Evolutionary conservation across 2,329 filamentous ascomycete genomes (phyloP).

Genomic region (Monosporascus sp.): DNA sequence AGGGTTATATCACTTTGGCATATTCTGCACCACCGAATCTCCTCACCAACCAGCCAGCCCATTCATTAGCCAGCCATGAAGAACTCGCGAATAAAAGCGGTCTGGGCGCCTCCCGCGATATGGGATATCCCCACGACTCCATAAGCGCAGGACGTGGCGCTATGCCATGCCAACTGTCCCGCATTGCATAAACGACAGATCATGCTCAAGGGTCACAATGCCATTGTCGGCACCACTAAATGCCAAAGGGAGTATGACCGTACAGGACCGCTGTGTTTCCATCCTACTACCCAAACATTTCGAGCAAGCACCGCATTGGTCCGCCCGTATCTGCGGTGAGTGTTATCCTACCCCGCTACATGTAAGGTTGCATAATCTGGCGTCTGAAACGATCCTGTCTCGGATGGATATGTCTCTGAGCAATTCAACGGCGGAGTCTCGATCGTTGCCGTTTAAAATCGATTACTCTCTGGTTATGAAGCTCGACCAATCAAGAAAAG

Average conservation of each 20-base stretch:
- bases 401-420: not conserved
- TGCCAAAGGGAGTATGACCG: not conserved
- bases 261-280: not conserved
- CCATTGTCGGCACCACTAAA: not conserved
- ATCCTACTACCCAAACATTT: not conserved
- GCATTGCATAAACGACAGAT: constrained; percentile 30
- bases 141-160: constrained; percentile 27
- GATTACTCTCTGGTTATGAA: too few species aligned
- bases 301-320: not conserved
- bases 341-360: not conserved
- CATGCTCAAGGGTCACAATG: not conserved
- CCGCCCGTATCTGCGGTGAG: not conserved
- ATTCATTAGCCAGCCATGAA: too few species aligned
- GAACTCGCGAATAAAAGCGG: too few species aligned
- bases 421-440: not conserved
- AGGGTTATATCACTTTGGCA: too few species aligned
- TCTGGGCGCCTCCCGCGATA: not conserved
- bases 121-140: constrained; percentile 1
- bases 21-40: too few species aligned
- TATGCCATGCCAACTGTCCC: constrained; percentile 29
- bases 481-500: too few species aligned
- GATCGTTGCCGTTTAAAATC: not conserved
- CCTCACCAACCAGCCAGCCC: too few species aligned
- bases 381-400: not conserved
- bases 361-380: not conserved